Evolutionary conservation across 176 grass and related monocot species (phyloP).

Genomic region (Avena atlantica): DNA sequence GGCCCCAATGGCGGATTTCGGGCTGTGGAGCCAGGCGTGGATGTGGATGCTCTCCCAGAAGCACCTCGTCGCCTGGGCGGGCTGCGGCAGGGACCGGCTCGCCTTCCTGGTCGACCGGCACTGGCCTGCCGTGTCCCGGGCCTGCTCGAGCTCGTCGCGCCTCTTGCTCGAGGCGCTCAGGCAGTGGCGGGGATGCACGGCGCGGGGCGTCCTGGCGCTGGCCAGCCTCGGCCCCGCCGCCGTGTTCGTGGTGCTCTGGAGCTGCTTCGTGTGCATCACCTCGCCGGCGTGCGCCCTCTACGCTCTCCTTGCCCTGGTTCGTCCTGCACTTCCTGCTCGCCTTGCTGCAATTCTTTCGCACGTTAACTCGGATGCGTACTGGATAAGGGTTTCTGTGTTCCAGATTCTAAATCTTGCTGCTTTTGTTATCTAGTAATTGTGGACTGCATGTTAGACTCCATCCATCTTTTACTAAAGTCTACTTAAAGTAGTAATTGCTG

Average conservation of each 20-base stretch:
- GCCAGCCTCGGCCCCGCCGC: constrained; percentile 75
- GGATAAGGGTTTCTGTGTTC: constrained; percentile 38
- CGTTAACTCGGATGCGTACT: constrained; percentile 30
- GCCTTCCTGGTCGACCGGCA: constrained; percentile 71
- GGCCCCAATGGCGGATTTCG: constrained; percentile 70
- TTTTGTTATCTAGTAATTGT: constrained; percentile 25
- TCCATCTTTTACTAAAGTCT: constrained; percentile 42
- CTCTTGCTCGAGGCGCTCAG: constrained; percentile 55
- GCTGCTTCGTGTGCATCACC: constrained; percentile 84
- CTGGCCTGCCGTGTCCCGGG: constrained; percentile 83
- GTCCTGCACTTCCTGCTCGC: constrained; percentile 29
- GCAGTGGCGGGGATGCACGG: constrained; percentile 68
- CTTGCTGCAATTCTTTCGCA: constrained; percentile 13
- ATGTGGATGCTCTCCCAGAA: constrained; percentile 78
- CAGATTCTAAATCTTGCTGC: constrained; percentile 43
- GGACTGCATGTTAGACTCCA: constrained; percentile 49
- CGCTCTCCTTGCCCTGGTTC: constrained; percentile 82
- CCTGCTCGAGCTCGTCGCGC: constrained; percentile 54
- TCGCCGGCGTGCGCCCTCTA: constrained; percentile 65
- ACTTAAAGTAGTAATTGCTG: constrained; percentile 42
- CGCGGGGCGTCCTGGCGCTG: constrained; percentile 63
- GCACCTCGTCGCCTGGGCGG: constrained; percentile 64
- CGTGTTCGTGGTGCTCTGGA: constrained; percentile 90
- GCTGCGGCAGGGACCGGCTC: constrained; percentile 36
- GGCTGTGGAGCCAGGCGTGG: constrained; percentile 94